Evolutionary conservation across 495 filamentous ascomycete species (phyloP).

Genomic region (Saxophila tyrrhenica): DNA sequence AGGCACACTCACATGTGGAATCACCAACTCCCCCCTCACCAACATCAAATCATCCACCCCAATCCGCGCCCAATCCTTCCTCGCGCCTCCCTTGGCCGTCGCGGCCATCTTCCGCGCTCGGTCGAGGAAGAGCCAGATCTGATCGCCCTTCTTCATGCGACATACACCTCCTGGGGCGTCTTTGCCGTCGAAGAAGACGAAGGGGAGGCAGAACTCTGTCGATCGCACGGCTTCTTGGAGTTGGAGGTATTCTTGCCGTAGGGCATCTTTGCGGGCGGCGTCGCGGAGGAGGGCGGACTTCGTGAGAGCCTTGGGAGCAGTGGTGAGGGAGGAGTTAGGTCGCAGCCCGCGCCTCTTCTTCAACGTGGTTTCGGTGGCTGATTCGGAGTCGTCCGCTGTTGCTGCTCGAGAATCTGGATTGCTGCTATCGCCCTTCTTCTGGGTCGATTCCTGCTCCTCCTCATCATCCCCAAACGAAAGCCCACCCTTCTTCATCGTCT

Average conservation of each 20-base stretch:
- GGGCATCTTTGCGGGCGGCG: conserved; percentile 64
- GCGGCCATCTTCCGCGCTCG: conserved; percentile 81
- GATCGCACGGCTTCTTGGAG: conserved; percentile 82
- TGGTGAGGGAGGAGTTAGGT: conserved; percentile 53
- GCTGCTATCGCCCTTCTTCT: conserved; percentile 15
- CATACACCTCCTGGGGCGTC: conserved; percentile 77
- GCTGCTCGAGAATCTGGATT: conserved; percentile 26
- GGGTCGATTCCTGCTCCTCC: conserved; percentile 34
- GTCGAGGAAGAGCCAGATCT: conserved; percentile 83
- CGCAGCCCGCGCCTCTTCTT: conserved; percentile 40
- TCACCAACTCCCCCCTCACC: conserved; percentile 81
- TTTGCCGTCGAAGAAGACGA: conserved; percentile 97
- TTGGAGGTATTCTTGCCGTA: conserved; percentile 73
- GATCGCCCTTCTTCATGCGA: conserved; percentile 84
- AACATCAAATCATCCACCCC: conserved; percentile 95
- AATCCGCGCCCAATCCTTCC: conserved; percentile 82
- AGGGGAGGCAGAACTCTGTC: conserved; percentile 83
- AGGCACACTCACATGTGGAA: conserved; percentile 71
- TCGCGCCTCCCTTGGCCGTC: conserved; percentile 49
- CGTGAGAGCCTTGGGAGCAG: conserved; percentile 70
- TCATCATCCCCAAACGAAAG: conserved; percentile 58
- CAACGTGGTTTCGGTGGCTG: conserved; percentile 23
- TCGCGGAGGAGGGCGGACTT: conserved; percentile 76
- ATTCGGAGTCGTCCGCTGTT: conserved; percentile 31
- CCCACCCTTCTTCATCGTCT: conserved; percentile 48